phyloP scores from a whole-genome alignment of 345 rosid genomes.

The Nephelium lappaceum region DNA sequence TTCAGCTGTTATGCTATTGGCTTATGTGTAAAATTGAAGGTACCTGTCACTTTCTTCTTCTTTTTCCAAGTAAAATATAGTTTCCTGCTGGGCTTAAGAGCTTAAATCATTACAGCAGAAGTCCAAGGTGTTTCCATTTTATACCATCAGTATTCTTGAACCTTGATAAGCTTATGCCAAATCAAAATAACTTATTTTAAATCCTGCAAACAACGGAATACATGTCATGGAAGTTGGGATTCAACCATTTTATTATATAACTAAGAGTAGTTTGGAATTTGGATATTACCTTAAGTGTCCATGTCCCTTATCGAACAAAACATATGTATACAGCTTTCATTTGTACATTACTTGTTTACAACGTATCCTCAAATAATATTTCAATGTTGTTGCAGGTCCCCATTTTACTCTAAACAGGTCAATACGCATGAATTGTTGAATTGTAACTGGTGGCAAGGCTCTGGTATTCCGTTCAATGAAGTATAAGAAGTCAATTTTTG shows the following conservation, averaged over 20 bases:
- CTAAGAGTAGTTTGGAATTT: neutral
- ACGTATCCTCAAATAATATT: too few species aligned
- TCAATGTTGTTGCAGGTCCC: neutral
- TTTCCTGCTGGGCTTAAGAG: neutral
- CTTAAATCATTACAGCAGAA: neutral
- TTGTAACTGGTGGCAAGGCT: neutral
- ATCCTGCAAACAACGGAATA: neutral
- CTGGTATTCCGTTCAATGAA: neutral
- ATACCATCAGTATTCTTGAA: neutral
- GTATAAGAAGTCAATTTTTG: neutral
- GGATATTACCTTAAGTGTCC: neutral
- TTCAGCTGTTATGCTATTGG: conserved; percentile 56
- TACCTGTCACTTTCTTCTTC: conserved; percentile 11
- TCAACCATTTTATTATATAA: too few species aligned
- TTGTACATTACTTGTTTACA: neutral
- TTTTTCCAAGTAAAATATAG: neutral
- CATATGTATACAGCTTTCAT: neutral
- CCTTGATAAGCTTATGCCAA: neutral
- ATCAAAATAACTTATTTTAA: neutral
- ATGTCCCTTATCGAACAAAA: neutral
- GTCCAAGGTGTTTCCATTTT: neutral
- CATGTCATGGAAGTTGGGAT: neutral
- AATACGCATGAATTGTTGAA: neutral
- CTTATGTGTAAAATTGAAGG: conserved; percentile 62
- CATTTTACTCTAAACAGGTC: neutral